phyloP scores from a whole-genome alignment of 106 monocot genomes.

The Phalaenopsis equestris region DNA sequence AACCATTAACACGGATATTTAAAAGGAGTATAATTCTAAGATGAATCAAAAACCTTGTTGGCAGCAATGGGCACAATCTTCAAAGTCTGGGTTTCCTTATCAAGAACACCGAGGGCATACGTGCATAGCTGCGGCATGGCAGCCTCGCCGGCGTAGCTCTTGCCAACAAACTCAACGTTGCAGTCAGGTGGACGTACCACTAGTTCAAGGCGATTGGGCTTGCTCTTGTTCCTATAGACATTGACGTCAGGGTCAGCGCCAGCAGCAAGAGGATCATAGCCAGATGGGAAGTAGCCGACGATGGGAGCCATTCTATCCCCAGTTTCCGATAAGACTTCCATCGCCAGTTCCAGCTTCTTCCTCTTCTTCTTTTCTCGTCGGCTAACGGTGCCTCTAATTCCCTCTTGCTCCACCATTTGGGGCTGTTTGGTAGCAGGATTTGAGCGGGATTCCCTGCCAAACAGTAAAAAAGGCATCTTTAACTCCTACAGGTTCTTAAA shows the following conservation, averaged over 20 bases:
- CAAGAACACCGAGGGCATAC: constrained; percentile 83
- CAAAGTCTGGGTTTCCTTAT: constrained; percentile 63
- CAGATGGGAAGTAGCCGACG: constrained; percentile 83
- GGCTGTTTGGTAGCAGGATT: too few species aligned
- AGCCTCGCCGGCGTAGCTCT: constrained; percentile 72
- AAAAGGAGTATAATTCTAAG: background rate
- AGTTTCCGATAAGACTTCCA: constrained; percentile 33
- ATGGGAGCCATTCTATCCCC: constrained; percentile 40
- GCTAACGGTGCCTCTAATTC: background rate
- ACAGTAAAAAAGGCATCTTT: too few species aligned
- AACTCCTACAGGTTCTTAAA: too few species aligned
- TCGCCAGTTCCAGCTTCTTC: constrained; percentile 23
- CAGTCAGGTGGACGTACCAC: constrained; percentile 41
- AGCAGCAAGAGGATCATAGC: constrained; percentile 42
- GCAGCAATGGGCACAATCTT: constrained; percentile 70
- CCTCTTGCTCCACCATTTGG: background rate
- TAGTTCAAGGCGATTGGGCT: constrained; percentile 34
- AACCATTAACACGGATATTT: background rate
- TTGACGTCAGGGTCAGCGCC: constrained; percentile 12
- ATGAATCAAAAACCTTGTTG: constrained; percentile 49
- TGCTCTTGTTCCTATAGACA: constrained; percentile 33
- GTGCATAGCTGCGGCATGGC: constrained; percentile 51
- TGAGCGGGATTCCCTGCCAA: too few species aligned
- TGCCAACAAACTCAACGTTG: constrained; percentile 68
- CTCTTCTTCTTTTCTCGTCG: constrained; percentile 19